Conservation (phyloP, 305 asterid genomes). For the Vinca major region DNA sequence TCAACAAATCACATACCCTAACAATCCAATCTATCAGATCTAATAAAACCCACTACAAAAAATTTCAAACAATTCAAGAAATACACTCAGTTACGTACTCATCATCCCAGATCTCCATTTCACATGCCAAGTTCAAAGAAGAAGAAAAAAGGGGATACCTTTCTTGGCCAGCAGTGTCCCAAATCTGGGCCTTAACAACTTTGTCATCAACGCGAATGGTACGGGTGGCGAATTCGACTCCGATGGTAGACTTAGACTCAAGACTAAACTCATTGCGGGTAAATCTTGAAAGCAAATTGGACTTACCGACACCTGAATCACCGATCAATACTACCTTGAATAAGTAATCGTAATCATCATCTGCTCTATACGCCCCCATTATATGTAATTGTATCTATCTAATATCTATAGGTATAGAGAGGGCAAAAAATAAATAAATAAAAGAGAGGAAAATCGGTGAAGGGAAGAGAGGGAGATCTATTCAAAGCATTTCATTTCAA, state of each 20-base stretch:
- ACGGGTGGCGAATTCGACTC: conserved; percentile 63
- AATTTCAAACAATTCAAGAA: neutral
- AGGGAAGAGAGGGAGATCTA: conserved; percentile 8
- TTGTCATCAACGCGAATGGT: conserved; percentile 56
- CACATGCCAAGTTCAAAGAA: neutral
- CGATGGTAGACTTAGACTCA: conserved; percentile 63
- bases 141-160: conserved; percentile 24
- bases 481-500: conserved; percentile 6
- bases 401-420: conserved; percentile 1
- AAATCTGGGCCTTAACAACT: conserved; percentile 62
- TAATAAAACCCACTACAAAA: neutral
- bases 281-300: conserved; percentile 47
- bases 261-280: conserved; percentile 57
- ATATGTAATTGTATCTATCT: conserved; percentile 4
- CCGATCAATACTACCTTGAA: conserved; percentile 12
- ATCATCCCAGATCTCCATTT: conserved; percentile 8
- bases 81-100: neutral
- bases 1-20: neutral
- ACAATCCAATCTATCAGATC: conserved; percentile 12
- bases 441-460: neutral
- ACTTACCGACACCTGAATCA: conserved; percentile 14
- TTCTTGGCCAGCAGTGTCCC: conserved; percentile 74
- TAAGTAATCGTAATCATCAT: conserved; percentile 14
- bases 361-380: conserved; percentile 50
- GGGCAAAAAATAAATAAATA: neutral